Base-by-base conservation (phyloP, 2,329 filamentous ascomycete genomes). In the Atkinsonella texensis region DNA sequence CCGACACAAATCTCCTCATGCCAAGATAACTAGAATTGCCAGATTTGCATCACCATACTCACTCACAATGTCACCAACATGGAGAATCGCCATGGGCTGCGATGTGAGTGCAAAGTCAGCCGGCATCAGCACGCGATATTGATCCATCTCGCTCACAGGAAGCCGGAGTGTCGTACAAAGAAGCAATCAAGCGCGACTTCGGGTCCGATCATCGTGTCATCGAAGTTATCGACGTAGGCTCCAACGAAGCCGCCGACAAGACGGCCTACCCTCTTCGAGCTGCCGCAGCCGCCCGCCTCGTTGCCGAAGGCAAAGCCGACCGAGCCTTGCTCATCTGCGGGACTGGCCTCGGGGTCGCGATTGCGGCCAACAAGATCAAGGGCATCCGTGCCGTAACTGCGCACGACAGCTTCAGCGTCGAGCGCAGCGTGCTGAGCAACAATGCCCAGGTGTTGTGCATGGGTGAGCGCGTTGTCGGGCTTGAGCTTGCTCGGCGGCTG, bases 401-500 rank as follows among this genome's bases (percentile, higher is more conserved):
- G 1, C 89, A 95, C 66, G 89, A 94, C 65, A 84, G 82, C 58
- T 95, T 90, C 73, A 84, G 79, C 52, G 87, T 94, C 6, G 88
- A 94, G 75, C 73, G 87, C 48, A 82, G 85, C 18, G 79, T 94
- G 11, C 70, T 91, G 61, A 89, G 84, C 70, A 94, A 94, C 67
- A 84, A 94, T 65, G 87, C 87, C 3, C 88, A 95, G 70, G 87
- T 94, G 33, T 70, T 94, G 55, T 94, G 89, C 65, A 84, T 94
- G 74, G 88, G 88, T 0, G 85, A 94, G 76, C 73, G 88, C 20
- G 88, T 94, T 0, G 79, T 94, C 44, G 88, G 89, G 0, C 65
- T 93, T 46, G 89, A 94, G 70, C 69, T 94, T 42, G 88, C 88
- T 43, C 78, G 87, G 60, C 74, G 87, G 61, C 65, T 95, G 59